Evolutionary conservation across 352 stramenopile genomes (phyloP), one percentile per base, ranked within the genome.

Genomic region (Labyrinthula sp.): DNA sequence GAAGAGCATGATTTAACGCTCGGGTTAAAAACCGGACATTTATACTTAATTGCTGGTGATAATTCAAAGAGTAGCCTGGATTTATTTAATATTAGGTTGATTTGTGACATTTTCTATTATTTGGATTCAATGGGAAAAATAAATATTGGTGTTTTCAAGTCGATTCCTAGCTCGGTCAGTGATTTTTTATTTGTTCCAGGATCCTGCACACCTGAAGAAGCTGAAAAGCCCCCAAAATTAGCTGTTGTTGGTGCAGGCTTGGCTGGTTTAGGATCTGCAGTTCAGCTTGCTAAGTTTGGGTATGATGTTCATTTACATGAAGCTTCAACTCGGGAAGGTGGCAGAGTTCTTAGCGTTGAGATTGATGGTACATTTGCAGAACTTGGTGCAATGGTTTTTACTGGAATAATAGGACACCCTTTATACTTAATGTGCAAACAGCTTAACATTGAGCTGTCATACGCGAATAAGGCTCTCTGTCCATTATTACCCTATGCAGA

Each of bases 241-340:
- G 64, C 81, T 7, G 59, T 82, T 1, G 61, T 80, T 28, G 72
- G 72, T 9, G 70, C 68, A 8, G 72, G 72, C 6, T 63, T 79
- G 17, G 62, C 65, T 2, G 72, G 72, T 21, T 58, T 82, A 27
- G 68, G 68, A 6, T 70, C 64, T 56, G 69, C 72, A 21, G 46
- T 67, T 10, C 69, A 79, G 60, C 48, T 83, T 15, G 59, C 61
- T 24, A 59, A 75, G 24, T 59, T 69, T 34, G 59, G 69, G 21
- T 66, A 79, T 40, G 43, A 79, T 12, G 73, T 83, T 6, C 58
- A 67, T 15, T 63, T 83, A 1, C 46, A 81, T 10, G 73, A 83
- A 56, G 73, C 64, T 1, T 54, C 67, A 21, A 38, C 58, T 30
- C 30, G 73, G 30, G 54, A 74, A 7, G 73, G 73, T 17, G 73